Percentiles rank a stretch among this genome's conserved stretches.
phyloP scores from a whole-genome alignment of 805 yeast species.

The Scheffersomyces amazonensis region DNA sequence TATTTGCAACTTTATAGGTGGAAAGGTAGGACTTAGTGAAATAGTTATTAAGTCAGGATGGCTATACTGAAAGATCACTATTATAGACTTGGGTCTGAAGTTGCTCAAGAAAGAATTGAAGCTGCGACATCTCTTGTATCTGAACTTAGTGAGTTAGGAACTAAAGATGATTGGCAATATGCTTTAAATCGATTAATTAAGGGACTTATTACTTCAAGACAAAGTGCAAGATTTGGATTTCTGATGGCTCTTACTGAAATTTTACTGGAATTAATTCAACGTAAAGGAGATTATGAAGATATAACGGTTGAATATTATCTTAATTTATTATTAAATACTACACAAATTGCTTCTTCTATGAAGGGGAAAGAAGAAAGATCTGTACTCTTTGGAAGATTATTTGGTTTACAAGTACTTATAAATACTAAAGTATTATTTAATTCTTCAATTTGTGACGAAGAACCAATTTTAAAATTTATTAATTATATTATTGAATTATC shows the following conservation, averaged over 20 bases:
- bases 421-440: slow-evolving; percentile 37
- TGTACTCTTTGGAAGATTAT: slow-evolving; percentile 74
- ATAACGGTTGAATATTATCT: slow-evolving; percentile 32
- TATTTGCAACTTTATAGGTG: too few relatives aligned
- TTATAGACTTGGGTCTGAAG: slow-evolving; percentile 73
- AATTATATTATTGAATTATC: slow-evolving; percentile 56
- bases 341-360: slow-evolving; percentile 29
- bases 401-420: slow-evolving; percentile 76
- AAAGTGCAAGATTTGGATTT: slow-evolving; percentile 82
- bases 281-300: slow-evolving; percentile 9
- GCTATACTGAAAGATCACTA: slow-evolving; percentile 71
- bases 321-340: slow-evolving; percentile 39
- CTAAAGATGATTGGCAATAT: slow-evolving; percentile 70
- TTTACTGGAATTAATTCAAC: slow-evolving; percentile 31
- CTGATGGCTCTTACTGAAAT: slow-evolving; percentile 84
- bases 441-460: slow-evolving; percentile 8
- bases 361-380: slow-evolving; percentile 86
- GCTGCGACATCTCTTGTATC: slow-evolving; percentile 67
- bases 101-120: slow-evolving; percentile 64
- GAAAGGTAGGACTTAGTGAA: too few relatives aligned
- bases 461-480: slow-evolving; percentile 32
- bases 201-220: slow-evolving; percentile 80
- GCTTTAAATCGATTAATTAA: slow-evolving; percentile 74
- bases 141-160: slow-evolving; percentile 47
- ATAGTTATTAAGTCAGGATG: too few relatives aligned